A percentile compares a stretch with the other conserved stretches of the same genome.
Conservation (phyloP, 805 yeast species). For the Tetrapisispora namnaoensis region DNA sequence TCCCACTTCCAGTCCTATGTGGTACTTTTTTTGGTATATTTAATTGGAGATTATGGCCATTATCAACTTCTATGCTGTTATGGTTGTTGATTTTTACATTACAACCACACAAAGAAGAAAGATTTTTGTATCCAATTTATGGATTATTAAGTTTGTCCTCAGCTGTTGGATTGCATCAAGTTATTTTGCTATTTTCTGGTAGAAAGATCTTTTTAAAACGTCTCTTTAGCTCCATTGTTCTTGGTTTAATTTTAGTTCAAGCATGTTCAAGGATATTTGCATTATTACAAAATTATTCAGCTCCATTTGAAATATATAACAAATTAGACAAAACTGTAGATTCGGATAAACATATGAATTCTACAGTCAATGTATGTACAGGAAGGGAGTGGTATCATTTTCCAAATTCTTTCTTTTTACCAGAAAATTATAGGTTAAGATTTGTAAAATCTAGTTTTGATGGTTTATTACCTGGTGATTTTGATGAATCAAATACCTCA, state of each 20-base stretch:
- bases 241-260: constrained; percentile 11
- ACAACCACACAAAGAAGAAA: constrained; percentile 90
- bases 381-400: constrained; percentile 94
- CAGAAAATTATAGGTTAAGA: constrained; percentile 48
- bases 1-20: constrained; percentile 38
- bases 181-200: constrained; percentile 6
- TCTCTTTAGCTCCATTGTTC: constrained; percentile 12
- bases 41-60: constrained; percentile 21
- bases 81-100: constrained; percentile 60
- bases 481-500: constrained; percentile 35
- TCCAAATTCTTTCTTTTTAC: constrained; percentile 79
- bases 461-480: constrained; percentile 86
- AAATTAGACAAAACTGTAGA: constrained; percentile 13
- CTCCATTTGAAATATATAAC: constrained; percentile 58
- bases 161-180: constrained; percentile 35
- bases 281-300: constrained; percentile 54
- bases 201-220: constrained; percentile 4
- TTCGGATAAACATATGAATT: constrained; percentile 8
- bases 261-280: constrained; percentile 49
- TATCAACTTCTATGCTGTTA: constrained; percentile 42
- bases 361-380: constrained; percentile 56
- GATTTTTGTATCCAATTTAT: constrained; percentile 81
- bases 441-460: constrained; percentile 73
- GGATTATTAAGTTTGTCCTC: constrained; percentile 58
- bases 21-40: constrained; percentile 25